phyloP scores from a whole-genome alignment of 768 basidiomycete genomes.

The Mycena pura region DNA sequence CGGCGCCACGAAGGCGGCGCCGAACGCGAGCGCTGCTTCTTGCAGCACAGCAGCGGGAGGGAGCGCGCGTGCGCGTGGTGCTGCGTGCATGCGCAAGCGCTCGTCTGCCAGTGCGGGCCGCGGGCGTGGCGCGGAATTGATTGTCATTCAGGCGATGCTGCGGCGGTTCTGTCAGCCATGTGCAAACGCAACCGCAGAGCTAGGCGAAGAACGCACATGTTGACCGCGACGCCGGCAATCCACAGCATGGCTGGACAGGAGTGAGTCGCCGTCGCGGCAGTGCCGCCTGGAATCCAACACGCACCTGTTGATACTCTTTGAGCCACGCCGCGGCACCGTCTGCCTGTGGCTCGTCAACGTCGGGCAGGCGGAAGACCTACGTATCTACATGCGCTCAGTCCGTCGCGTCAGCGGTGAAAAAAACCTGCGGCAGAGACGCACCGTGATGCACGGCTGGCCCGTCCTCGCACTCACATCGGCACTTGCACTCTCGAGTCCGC shows the following conservation, averaged over 20 bases:
- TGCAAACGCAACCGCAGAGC: too few species aligned
- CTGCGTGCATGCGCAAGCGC: constrained; percentile 44
- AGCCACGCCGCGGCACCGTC: constrained; percentile 26
- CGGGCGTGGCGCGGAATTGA: constrained; percentile 11
- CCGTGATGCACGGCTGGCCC: constrained; percentile 41
- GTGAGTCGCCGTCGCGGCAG: neutral
- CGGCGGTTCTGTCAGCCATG: too few species aligned
- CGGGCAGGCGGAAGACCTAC: constrained; percentile 19
- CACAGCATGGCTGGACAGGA: constrained; percentile 19
- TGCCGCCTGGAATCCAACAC: too few species aligned
- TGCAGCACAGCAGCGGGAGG: constrained; percentile 37
- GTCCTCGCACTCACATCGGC: too few species aligned
- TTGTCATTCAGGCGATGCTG: constrained; percentile 27
- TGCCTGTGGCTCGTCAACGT: constrained; percentile 1
- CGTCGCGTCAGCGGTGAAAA: neutral
- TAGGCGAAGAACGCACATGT: constrained; percentile 22
- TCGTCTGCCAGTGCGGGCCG: constrained; percentile 1
- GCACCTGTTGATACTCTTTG: constrained; percentile 23
- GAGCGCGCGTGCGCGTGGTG: constrained; percentile 46
- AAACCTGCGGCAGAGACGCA: neutral
- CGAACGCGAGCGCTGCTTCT: constrained; percentile 41
- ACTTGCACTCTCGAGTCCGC: constrained; percentile 27
- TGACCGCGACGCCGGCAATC: constrained; percentile 26
- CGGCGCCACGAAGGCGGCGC: constrained; percentile 34
- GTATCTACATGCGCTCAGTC: constrained; percentile 16